These are phyloP conservation scores for Yamadazyma siamensis DNA, from an alignment of 1,139 yeast genomes.

Conservation along the genomic window DNA sequence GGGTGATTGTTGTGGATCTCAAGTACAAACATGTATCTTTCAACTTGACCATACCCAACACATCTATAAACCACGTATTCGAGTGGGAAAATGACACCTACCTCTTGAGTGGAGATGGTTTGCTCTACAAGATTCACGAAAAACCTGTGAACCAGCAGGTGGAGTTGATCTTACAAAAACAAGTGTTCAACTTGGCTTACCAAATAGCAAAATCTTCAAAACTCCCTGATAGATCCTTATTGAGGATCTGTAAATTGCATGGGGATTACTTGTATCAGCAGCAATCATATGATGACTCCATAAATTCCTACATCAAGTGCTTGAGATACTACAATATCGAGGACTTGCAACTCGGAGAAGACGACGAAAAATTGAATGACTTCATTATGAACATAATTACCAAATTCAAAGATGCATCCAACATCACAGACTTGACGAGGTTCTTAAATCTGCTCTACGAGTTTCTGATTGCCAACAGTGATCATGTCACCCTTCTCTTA, in stretches of 20 bases:
- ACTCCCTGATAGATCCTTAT: conserved; percentile 35
- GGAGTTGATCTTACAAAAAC: conserved; percentile 66
- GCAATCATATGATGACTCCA: conserved; percentile 65
- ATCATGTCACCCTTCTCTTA: conserved; percentile 77
- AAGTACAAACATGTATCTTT: conserved; percentile 69
- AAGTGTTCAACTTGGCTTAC: conserved; percentile 71
- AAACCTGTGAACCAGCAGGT: conserved; percentile 64
- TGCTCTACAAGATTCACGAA: conserved; percentile 66
- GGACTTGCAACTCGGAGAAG: conserved; percentile 7
- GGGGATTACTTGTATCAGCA: conserved; percentile 71
- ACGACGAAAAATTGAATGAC: conserved; percentile 24
- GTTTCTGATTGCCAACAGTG: conserved; percentile 54
- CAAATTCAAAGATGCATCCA: conserved; percentile 81
- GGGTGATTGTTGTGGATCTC: conserved; percentile 65
- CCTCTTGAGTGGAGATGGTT: conserved; percentile 72
- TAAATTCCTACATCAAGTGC: conserved; percentile 58
- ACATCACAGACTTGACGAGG: conserved; percentile 59
- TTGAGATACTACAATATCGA: conserved; percentile 21
- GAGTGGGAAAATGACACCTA: conserved; percentile 54
- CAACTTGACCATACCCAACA: conserved; percentile 62
- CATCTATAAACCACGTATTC: conserved; percentile 53
- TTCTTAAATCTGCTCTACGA: conserved; percentile 61
- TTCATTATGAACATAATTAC: conserved; percentile 78
- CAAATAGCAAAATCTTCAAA: conserved; percentile 55
- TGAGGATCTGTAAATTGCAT: conserved; percentile 59